phyloP scores from a whole-genome alignment of 2,329 filamentous ascomycete genomes.

The Coniella lustricola region DNA sequence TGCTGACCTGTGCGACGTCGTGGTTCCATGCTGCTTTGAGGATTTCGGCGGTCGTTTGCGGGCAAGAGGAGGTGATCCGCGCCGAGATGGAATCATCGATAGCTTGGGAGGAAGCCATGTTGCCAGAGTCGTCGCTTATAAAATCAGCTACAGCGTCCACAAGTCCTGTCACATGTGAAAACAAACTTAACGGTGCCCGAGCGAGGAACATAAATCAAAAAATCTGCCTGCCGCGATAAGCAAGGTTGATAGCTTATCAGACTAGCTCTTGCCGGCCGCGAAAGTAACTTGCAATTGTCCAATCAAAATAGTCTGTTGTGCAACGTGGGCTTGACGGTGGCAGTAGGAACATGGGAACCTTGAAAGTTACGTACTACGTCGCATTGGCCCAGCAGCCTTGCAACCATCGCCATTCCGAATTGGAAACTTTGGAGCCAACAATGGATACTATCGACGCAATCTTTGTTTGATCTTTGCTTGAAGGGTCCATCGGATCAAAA shows the following conservation, averaged over 20 bases:
- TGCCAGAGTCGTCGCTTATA: too few relatives aligned
- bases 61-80: slow-evolving; percentile 48
- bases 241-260: neutral
- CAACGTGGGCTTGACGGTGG: slow-evolving; percentile 1
- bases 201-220: slow-evolving; percentile 9
- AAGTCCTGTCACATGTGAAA: too few relatives aligned
- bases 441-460: too few relatives aligned
- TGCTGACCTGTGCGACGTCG: slow-evolving; percentile 59
- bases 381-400: neutral
- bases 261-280: neutral
- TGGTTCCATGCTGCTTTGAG: slow-evolving; percentile 50
- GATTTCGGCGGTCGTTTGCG: slow-evolving; percentile 42
- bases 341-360: neutral
- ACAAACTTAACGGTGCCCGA: neutral
- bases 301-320: neutral
- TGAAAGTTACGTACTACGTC: neutral
- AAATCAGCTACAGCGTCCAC: too few relatives aligned
- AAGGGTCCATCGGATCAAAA: too few relatives aligned
- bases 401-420: neutral
- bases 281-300: slow-evolving; percentile 9
- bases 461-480: too few relatives aligned
- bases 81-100: slow-evolving; percentile 43
- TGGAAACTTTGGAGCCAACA: neutral
- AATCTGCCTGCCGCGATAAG: neutral
- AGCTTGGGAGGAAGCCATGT: slow-evolving; percentile 10